Conservation (phyloP, 2,329 filamentous ascomycete genomes). For the Fusarium sp. region DNA sequence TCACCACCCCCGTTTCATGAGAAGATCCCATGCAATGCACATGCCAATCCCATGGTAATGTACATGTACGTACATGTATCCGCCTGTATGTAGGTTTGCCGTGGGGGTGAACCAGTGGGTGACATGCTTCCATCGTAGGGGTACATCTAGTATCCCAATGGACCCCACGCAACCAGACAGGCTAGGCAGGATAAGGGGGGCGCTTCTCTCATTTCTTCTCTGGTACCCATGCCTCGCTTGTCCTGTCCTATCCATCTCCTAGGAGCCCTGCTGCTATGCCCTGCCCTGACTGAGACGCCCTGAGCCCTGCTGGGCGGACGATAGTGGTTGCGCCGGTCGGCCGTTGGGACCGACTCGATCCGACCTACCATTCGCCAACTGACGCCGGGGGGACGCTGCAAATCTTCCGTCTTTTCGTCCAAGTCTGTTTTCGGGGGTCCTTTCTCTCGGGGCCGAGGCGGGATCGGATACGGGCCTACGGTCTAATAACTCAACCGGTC, state of each 20-base stretch:
- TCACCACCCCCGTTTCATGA: constrained; percentile 20
- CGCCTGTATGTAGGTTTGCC: background rate
- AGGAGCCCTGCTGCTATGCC: background rate
- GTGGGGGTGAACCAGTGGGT: constrained; percentile 5
- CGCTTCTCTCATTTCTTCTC: constrained; percentile 1
- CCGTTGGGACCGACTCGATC: constrained; percentile 41
- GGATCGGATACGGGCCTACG: constrained; percentile 9
- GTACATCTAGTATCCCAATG: background rate
- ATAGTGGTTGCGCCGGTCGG: constrained; percentile 28
- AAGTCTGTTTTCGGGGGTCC: constrained; percentile 22
- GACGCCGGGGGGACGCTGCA: constrained; percentile 8
- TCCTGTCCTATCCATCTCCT: background rate
- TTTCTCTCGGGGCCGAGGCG: constrained; percentile 25
- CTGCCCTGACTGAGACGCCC: constrained; percentile 9
- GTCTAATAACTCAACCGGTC: constrained; percentile 10
- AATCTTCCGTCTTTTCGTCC: constrained; percentile 30
- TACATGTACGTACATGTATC: background rate
- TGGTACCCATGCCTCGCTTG: constrained; percentile 2
- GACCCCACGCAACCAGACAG: background rate
- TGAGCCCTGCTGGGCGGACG: constrained; percentile 35
- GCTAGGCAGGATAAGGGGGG: background rate
- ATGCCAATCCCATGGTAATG: constrained; percentile 6
- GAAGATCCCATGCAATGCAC: constrained; percentile 24
- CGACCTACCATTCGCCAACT: constrained; percentile 31
- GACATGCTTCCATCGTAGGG: background rate